Base-by-base conservation (phyloP, 768 basidiomycete species). In the Panaeolus cyanescens region DNA sequence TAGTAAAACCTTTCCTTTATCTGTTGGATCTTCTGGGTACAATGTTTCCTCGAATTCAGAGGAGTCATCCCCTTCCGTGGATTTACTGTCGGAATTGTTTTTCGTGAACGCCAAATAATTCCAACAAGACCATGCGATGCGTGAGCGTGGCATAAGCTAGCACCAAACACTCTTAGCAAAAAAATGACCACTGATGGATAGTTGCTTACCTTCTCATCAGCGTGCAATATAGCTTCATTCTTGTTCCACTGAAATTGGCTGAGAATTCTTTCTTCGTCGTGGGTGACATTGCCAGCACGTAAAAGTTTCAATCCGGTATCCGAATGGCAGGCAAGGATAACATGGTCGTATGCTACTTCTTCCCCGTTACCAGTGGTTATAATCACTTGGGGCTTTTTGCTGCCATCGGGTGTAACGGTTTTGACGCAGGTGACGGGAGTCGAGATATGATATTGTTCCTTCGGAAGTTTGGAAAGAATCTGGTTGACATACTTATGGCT, bases 281-380 rank as follows among this genome's bases (percentile, higher is more conserved):
- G 55, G 2, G 83, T 83, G 13, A 82, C 71, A 0, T 80, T 81
- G 1, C 89, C 90, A 0, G 74, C 74, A 19, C 77, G 73, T 3
- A 87, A 73, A 9, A 87, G 83, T 2, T 69, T 62, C 13, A 91
- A 74, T 0, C 85, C 82, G 1, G 84, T 81, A 66, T 92, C 87
- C 1, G 90, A 89, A 71, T 92, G 90, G 61, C 84, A 89, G 2
- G 90, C 88, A 31, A 93, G 69, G 40, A 92, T 87, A 54, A 93
- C 87, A 70, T 87, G 86, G 70, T 92, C 90, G 68, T 85, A 92
- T 1, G 67, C 65, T 28, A 79, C 72, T 20, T 71, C 73, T 30
- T 75, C 70, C 0, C 85, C 88, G 6, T 70, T 69, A 4, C 72
- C 73, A 0, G 87, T 87, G 4, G 73, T 80, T 6, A 91, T 67